Evolutionary conservation across 108 stramenopile genomes (phyloP), one percentile per base, ranked within the genome.

Genomic region (Skeletonema potamos): DNA sequence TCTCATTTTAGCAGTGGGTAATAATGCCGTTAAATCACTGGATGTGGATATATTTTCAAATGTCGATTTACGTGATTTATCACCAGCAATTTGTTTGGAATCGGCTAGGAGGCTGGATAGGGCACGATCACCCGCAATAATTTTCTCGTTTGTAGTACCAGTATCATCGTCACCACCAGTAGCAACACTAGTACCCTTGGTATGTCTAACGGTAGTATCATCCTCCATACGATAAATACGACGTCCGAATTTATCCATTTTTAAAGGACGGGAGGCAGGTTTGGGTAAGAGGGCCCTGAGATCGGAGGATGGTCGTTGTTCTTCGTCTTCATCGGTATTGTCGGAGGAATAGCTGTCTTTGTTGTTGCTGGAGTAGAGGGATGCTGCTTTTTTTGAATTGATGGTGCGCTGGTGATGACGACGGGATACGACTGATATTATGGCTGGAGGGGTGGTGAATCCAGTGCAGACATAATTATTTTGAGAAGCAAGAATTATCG

Each of bases 211-310:
- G 26, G 71, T 72, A 2, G 43, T 63, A 41, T 72, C 71, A 41
- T 72, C 71, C 37, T 62, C 62, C 71, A 72, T 63, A 27, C 62
- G 62, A 36, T 54, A 63, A 44, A 72, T 63, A 4, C 71, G 15
- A 6, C 71, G 54, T 26, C 71, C 71, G 62, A 72, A 72, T 63
- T 72, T 72, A 26, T 72, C 71, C 34, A 72, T 22, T 54, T 55
- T 34, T 0, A 72, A 46, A 0, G 71, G 61, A 20, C 71, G 32
- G n/a, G 36, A 54, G 2, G 61, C 27, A 3, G 71, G 71, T 13
- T 62, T 72, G 61, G 71, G 71, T 0, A 72, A 54, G 7, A 72
- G 51, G 9, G 48, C 30, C 10, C 28, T 62, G 18, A 72, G 62
- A 62, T 63, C 51, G 17, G 71, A 72, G 0, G 58, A 59, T 20